Conservation (phyloP, 495 filamentous ascomycete species). For the Xylaria grammica region DNA sequence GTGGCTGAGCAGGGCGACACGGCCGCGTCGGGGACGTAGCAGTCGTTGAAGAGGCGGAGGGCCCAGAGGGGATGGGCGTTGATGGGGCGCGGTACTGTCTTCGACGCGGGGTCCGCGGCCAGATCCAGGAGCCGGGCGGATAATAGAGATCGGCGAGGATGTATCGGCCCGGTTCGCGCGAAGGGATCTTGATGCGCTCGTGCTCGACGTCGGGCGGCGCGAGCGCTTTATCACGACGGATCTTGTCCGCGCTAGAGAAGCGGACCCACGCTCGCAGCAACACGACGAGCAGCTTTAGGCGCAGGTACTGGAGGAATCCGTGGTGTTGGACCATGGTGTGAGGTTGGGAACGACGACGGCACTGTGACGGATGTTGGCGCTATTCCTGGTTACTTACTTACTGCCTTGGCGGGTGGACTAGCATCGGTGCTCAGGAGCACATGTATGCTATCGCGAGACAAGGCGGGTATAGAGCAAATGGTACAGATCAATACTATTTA, state of each 20-base stretch:
- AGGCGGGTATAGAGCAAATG: too few species aligned
- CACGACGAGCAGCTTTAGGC: constrained; percentile 8
- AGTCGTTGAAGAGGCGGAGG: constrained; percentile 7
- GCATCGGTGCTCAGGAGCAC: too few species aligned
- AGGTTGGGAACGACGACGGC: too few species aligned
- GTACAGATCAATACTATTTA: too few species aligned
- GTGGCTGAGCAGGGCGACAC: not conserved
- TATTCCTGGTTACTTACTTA: too few species aligned
- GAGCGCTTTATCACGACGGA: constrained; percentile 11
- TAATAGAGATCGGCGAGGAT: constrained; percentile 16
- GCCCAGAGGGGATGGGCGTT: constrained; percentile 1
- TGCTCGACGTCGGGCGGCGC: not conserved
- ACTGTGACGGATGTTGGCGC: too few species aligned
- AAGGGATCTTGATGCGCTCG: constrained; percentile 18
- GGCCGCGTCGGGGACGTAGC: constrained; percentile 11
- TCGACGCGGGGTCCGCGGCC: not conserved
- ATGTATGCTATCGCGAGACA: too few species aligned
- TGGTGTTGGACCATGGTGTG: not conserved
- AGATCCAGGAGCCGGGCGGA: constrained; percentile 5
- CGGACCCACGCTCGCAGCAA: not conserved
- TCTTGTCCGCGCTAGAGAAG: not conserved
- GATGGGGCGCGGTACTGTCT: constrained; percentile 8
- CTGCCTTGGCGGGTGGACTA: too few species aligned
- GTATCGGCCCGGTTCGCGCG: constrained; percentile 13
- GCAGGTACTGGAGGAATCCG: constrained; percentile 9